phyloP scores from a whole-genome alignment of 225 moss, liverwort and hornwort genomes.

The Antitrichia curtipendula region DNA sequence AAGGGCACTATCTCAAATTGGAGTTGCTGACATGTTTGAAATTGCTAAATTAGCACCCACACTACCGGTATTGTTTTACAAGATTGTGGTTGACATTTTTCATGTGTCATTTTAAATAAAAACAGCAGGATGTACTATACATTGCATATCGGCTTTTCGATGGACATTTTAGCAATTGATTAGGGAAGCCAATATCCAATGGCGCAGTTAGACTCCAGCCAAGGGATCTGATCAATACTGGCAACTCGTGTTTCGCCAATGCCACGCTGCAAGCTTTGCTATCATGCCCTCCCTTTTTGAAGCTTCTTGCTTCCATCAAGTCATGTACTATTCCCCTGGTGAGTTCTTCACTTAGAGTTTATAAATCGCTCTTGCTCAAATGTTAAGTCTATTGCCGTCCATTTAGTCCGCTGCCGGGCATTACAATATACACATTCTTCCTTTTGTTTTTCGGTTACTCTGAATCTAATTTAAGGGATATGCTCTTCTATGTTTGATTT shows the following conservation, averaged over 20 bases:
- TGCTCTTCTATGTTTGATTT: too few species aligned
- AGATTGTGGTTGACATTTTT: background rate
- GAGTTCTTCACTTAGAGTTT: background rate
- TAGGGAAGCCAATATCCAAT: slow-evolving; percentile 13
- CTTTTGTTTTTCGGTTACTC: too few species aligned
- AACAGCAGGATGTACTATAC: background rate
- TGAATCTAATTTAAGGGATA: too few species aligned
- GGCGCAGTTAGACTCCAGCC: slow-evolving; percentile 46
- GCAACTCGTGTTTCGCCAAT: slow-evolving; percentile 93
- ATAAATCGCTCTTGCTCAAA: background rate
- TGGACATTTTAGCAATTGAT: background rate
- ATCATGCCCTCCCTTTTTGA: slow-evolving; percentile 81
- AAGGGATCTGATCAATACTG: slow-evolving; percentile 78
- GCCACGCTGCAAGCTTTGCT: slow-evolving; percentile 88
- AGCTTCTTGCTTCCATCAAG: slow-evolving; percentile 64
- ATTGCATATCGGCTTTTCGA: background rate
- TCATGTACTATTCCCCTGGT: slow-evolving; percentile 67
- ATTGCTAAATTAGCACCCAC: background rate
- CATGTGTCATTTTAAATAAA: background rate
- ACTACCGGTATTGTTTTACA: background rate
- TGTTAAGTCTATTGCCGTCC: too few species aligned
- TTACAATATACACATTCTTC: too few species aligned
- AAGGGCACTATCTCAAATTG: background rate
- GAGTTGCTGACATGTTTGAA: background rate
- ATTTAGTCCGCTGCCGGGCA: too few species aligned